Conservation (phyloP, 176 grass and related monocot genomes). For the Avena eriantha region DNA sequence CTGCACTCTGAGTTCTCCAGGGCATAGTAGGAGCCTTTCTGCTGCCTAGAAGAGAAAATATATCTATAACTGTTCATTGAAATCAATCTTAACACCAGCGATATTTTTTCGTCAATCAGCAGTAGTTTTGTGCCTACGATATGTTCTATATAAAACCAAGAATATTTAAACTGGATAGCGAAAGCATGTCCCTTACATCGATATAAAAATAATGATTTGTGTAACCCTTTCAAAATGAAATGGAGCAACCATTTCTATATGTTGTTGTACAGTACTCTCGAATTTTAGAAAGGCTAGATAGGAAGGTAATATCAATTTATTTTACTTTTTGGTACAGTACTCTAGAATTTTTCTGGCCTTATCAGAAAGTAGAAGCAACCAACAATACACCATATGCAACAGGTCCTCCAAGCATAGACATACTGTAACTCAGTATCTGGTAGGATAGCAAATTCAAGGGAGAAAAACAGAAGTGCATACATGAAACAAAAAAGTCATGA, state of each 20-base stretch:
- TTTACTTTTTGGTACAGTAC: background rate
- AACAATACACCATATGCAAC: background rate
- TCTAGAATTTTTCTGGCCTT: background rate
- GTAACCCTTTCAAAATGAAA: background rate
- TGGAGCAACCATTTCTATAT: background rate
- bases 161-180: conserved; percentile 2
- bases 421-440: background rate
- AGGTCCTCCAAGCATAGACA: background rate
- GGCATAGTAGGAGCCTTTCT: conserved; percentile 77
- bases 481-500: background rate
- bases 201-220: background rate
- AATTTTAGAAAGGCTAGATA: background rate
- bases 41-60: conserved; percentile 71
- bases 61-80: conserved; percentile 45
- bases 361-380: conserved; percentile 10
- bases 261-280: background rate
- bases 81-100: conserved; percentile 27
- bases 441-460: conserved; percentile 20
- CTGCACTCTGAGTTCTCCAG: conserved; percentile 74
- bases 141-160: conserved; percentile 4
- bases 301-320: background rate
- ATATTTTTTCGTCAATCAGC: conserved; percentile 1
- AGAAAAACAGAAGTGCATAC: conserved; percentile 9
- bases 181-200: conserved; percentile 5
- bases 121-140: background rate